Evolutionary conservation across 345 rosid species (phyloP).

Genomic region (Brassica carinata): DNA sequence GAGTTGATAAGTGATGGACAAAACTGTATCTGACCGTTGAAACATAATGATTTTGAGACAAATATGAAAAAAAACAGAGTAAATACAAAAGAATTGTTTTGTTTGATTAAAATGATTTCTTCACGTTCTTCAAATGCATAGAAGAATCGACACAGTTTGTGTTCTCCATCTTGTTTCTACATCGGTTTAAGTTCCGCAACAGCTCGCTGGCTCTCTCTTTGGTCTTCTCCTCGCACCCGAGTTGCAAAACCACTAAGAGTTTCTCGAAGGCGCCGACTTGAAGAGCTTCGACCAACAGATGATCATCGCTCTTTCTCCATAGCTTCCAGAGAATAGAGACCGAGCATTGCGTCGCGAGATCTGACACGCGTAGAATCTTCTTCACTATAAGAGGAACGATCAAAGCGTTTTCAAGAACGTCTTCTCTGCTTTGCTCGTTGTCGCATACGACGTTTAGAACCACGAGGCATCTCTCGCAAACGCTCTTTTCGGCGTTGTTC

Average conservation of each 20-base stretch:
- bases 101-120: slow-evolving; percentile 60
- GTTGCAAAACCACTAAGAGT: slow-evolving; percentile 69
- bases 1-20: slow-evolving; percentile 64
- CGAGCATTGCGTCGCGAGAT: slow-evolving; percentile 64
- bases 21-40: slow-evolving; percentile 53
- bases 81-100: slow-evolving; percentile 36
- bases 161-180: slow-evolving; percentile 53
- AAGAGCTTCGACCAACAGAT: slow-evolving; percentile 62
- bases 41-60: slow-evolving; percentile 15
- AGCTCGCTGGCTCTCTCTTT: slow-evolving; percentile 70
- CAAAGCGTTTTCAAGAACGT: slow-evolving; percentile 49
- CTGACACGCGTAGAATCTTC: slow-evolving; percentile 77
- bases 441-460: slow-evolving; percentile 58
- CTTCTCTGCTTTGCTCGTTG: slow-evolving; percentile 52
- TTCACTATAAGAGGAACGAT: slow-evolving; percentile 65
- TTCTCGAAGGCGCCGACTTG: slow-evolving; percentile 87
- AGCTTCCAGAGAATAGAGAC: slow-evolving; percentile 73
- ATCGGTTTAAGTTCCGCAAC: slow-evolving; percentile 62
- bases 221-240: slow-evolving; percentile 69
- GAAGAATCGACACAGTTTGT: slow-evolving; percentile 65
- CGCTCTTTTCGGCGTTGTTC: slow-evolving; percentile 54
- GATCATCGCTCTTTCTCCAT: slow-evolving; percentile 47
- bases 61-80: neutral
- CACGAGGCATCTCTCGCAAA: slow-evolving; percentile 65
- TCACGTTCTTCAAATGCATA: slow-evolving; percentile 70